A percentile compares a stretch with the other conserved stretches of the same genome.
Conservation (phyloP, 140 eudicot genomes). For the Anethum foeniculum region DNA sequence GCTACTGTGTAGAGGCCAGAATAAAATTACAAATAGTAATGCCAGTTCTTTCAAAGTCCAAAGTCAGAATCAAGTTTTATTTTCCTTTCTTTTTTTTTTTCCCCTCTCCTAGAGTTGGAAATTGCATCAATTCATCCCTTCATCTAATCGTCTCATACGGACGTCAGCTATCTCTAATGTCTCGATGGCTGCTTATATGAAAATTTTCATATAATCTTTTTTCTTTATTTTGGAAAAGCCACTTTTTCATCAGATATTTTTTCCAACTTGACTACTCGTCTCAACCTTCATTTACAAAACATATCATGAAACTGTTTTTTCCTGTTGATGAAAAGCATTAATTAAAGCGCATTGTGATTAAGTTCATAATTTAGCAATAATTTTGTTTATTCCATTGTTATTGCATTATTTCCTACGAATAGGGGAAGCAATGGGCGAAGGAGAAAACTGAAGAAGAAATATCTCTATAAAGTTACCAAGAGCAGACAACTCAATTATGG, state of each 20-base stretch:
- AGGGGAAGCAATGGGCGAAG: slow-evolving; percentile 39
- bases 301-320: not conserved
- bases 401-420: not conserved
- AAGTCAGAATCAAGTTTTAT: not conserved
- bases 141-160: not conserved
- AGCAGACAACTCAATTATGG: slow-evolving; percentile 19
- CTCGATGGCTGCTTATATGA: not conserved
- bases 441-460: slow-evolving; percentile 17
- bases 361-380: not conserved
- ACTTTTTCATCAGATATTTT: not conserved
- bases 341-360: not conserved
- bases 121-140: not conserved
- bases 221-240: not conserved
- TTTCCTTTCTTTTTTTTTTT: not conserved
- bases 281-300: not conserved
- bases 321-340: not conserved
- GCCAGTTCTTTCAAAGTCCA: not conserved
- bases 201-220: not conserved
- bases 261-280: not conserved
- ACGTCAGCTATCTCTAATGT: not conserved
- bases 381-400: not conserved
- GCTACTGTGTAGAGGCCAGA: not conserved
- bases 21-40: not conserved
- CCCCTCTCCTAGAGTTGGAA: not conserved
- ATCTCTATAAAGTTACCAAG: slow-evolving; percentile 30